A percentile compares a stretch with the other conserved stretches of the same genome.
phyloP scores from a whole-genome alignment of 73 alveolate genomes.

The Blepharisma stoltei region DNA sequence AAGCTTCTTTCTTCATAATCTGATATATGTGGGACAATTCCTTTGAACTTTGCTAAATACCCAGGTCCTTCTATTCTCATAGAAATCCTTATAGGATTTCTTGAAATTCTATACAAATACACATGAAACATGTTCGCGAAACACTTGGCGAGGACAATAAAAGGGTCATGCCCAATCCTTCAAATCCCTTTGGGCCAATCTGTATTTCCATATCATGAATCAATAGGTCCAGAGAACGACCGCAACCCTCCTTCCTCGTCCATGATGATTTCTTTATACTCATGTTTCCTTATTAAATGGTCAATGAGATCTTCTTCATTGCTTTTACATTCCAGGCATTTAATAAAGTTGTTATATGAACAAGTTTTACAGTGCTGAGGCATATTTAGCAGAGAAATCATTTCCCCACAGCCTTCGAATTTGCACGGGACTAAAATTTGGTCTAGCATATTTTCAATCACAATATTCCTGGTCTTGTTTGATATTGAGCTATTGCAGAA shows the following conservation, averaged over 20 bases:
- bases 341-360: background rate
- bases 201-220: background rate
- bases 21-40: constrained; percentile 17
- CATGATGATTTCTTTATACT: constrained; percentile 23
- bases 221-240: constrained; percentile 22
- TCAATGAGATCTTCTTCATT: background rate
- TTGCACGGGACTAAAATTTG: background rate
- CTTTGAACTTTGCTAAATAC: background rate
- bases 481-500: background rate
- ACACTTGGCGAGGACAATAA: background rate
- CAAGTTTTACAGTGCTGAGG: background rate
- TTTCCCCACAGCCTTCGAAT: constrained; percentile 18
- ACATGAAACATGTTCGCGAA: background rate
- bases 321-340: background rate
- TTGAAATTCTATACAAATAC: background rate
- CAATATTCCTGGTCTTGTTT: background rate
- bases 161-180: constrained; percentile 15
- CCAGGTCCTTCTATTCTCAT: background rate
- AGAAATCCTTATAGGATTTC: background rate
- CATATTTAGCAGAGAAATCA: background rate
- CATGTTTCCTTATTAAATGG: constrained; percentile 1
- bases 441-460: background rate
- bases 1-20: background rate
- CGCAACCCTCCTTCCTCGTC: constrained; percentile 14
- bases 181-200: constrained; percentile 29